These are phyloP conservation scores for Boletus coccyginus DNA, from an alignment of 768 basidiomycete species.

Conservation along the genomic window DNA sequence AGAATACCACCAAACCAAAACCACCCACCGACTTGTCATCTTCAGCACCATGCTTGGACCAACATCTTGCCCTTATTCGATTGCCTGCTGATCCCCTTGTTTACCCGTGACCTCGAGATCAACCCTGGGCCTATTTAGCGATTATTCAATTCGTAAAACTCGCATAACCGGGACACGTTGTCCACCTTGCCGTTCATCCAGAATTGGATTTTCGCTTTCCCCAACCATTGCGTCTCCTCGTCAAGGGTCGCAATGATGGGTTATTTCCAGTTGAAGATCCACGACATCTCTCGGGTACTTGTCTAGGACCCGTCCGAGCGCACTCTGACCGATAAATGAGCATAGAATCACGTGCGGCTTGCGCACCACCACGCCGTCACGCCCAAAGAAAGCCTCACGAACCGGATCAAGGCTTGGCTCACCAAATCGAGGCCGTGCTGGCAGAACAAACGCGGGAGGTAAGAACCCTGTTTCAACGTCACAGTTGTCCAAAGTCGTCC, in stretches of 20 bases:
- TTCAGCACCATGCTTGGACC: background rate
- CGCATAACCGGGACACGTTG: slow-evolving; percentile 15
- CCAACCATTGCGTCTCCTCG: background rate
- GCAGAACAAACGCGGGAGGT: background rate
- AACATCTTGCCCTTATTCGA: background rate
- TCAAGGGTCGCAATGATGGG: slow-evolving; percentile 7
- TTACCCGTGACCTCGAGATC: background rate
- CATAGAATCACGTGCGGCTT: background rate
- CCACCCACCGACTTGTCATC: background rate
- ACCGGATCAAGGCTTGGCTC: slow-evolving; percentile 8
- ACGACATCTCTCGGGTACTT: background rate
- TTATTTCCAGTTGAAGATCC: background rate
- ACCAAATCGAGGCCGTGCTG: slow-evolving; percentile 3
- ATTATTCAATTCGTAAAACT: slow-evolving; percentile 8
- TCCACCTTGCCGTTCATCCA: background rate
- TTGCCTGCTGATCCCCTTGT: slow-evolving; percentile 8
- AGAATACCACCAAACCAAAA: background rate
- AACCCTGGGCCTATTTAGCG: slow-evolving; percentile 1
- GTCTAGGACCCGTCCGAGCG: slow-evolving; percentile 4
- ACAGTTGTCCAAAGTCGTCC: background rate
- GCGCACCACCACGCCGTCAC: background rate
- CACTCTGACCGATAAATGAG: slow-evolving; percentile 4
- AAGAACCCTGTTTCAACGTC: background rate
- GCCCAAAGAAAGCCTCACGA: background rate
- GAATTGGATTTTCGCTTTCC: background rate